phyloP scores from a whole-genome alignment of 768 basidiomycete genomes.

The Boletus reticulatus region DNA sequence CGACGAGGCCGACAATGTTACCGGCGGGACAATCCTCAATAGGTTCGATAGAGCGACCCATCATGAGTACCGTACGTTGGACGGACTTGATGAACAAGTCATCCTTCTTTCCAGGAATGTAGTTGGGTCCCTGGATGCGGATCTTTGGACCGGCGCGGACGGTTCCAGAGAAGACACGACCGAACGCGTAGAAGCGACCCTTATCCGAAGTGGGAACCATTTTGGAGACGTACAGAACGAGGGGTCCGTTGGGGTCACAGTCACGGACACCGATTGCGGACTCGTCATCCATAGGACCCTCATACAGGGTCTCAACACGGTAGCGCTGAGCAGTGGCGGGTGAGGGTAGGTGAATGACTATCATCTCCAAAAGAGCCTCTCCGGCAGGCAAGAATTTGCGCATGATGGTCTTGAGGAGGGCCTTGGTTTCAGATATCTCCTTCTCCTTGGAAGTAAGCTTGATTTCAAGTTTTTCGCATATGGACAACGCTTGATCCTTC shows the following conservation, averaged over 20 bases:
- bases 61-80: conserved; percentile 99
- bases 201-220: conserved; percentile 99
- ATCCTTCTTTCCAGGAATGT: conserved; percentile 97
- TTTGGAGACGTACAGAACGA: conserved; percentile 98
- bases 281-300: conserved; percentile 99
- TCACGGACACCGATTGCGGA: conserved; percentile 98
- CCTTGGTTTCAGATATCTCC: conserved; percentile 87
- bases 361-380: conserved; percentile 99
- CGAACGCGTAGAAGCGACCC: conserved; percentile 99
- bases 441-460: conserved; percentile 85
- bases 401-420: conserved; percentile 96
- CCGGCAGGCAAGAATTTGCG: conserved; percentile 99
- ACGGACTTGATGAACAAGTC: conserved; percentile 97
- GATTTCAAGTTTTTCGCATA: conserved; percentile 96
- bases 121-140: conserved; percentile 99
- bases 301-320: conserved; percentile 99
- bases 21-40: conserved; percentile 99
- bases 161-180: conserved; percentile 99
- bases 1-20: conserved; percentile 98
- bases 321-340: conserved; percentile 96
- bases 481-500: conserved; percentile 78
- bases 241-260: conserved; percentile 94
- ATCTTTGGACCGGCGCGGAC: conserved; percentile 97
- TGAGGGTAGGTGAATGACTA: conserved; percentile 98
- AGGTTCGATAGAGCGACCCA: conserved; percentile 98